Conservation (phyloP, 257 asterid species). For the Phtheirospermum japonicum region DNA sequence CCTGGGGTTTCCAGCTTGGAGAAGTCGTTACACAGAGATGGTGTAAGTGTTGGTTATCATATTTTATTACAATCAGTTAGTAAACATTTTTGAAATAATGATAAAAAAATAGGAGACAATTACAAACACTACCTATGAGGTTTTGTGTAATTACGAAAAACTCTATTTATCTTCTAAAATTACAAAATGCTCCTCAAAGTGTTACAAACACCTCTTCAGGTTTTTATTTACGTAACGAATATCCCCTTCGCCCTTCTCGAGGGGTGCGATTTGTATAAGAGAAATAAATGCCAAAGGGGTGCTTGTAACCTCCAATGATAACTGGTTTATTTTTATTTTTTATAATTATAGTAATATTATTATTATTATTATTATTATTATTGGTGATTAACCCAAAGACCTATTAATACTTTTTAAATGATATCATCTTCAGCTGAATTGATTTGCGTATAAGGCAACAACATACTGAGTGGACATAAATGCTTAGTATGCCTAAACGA, state of each 20-base stretch:
- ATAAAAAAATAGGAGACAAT: neutral
- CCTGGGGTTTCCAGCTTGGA: slow-evolving; percentile 87
- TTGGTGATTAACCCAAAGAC: neutral
- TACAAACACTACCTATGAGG: neutral
- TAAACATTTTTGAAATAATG: neutral
- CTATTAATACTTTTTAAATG: neutral
- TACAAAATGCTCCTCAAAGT: neutral
- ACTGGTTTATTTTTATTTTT: neutral
- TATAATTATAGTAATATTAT: too few relatives aligned
- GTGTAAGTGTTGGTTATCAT: slow-evolving; percentile 47
- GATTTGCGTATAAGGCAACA: too few relatives aligned
- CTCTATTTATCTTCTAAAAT: neutral
- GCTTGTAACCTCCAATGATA: neutral
- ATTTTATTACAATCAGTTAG: neutral
- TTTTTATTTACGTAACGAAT: neutral
- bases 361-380: too few relatives aligned
- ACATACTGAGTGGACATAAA: too few relatives aligned
- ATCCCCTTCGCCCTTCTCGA: neutral
- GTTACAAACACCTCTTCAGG: too few relatives aligned
- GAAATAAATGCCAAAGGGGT: neutral
- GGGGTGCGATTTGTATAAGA: neutral
- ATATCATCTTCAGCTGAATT: too few relatives aligned
- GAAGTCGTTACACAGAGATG: slow-evolving; percentile 79
- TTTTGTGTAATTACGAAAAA: neutral
- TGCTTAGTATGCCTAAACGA: too few relatives aligned